Evolutionary conservation across 805 yeast species (phyloP), one percentile per base, ranked within the genome.

Genomic region (Martiniozyma abietophila): DNA sequence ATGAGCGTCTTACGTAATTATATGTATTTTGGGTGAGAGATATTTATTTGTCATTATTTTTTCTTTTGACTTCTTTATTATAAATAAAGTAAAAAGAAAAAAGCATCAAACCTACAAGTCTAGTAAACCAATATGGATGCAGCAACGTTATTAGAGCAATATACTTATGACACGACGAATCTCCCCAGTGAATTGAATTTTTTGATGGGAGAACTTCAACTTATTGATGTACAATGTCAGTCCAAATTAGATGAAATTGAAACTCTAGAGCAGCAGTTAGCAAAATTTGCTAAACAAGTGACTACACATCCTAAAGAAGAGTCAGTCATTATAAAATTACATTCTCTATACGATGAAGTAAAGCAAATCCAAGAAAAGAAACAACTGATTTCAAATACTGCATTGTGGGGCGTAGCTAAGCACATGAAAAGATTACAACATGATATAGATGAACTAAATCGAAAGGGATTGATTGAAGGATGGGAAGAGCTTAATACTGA

Each of bases 281-380:
- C 82, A 50, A 86, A 85, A 53, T 79, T 74, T 53, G 81, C 86
- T 41, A 74, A 79, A 43, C 78, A 81, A 31, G 76, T 83, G 56
- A 96, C 96, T 1, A 79, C 95, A 43, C 80, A 80, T 54, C 92
- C 96, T 2, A 80, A 84, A 43, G 98, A 89, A 51, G 72, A 64
- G 29, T 76, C 68, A 40, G 49, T 80, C 4, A 71, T 72, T 45
- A 66, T 71, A 18, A 78, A 77, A 46, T 80, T 88, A 6, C 68
- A 71, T 29, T 80, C 78, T 28, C 89, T 80, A 37, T 72, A 78
- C 61, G 67, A 66, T 24, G 59, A 64, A 29, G 76, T 80, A 6
- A 64, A 69, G 34, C 62, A 62, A 34, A 47, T 84, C 25, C 96
- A 89, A 52, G 70, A 73, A 40, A 92, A 82, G 39, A 89, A 92